Base-by-base conservation (phyloP, 352 stramenopile species). In the Pythium dissimile region DNA sequence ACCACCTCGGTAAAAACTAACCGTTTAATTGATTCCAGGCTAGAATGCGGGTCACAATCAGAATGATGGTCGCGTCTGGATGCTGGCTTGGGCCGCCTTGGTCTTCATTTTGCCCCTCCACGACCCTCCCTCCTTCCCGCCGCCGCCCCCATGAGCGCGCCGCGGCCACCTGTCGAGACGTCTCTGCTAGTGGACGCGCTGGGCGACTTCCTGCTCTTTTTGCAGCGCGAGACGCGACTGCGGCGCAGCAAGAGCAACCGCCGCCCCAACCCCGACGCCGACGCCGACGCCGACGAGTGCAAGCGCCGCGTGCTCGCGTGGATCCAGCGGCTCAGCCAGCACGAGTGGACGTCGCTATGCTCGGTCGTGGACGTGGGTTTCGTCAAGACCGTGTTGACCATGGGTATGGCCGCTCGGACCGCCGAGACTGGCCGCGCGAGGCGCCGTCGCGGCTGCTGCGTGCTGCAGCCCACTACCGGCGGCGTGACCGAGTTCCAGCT, bases 301-400 rank as follows among this genome's bases (percentile, higher is more conserved):
- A 83, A 78, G 52, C 59, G 53, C 16, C 46, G 57, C 18, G 50
- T 89, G 13, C 54, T 87, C 34, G 63, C 64, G 51, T 92, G 84
- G 82, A 47, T 94, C 9, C 66, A 50, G 12, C 47, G 52, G 8
- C 52, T 89, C 5, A 69, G 52, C 3, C 38, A 71, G 0, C 50
- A 62, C 30, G 77, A 91, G 39, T 69, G 83, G 58, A 66, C 70
- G 46, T 90, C 84, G 41, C 58, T 94, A 26, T 80, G 70, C 49
- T 78, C 72, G 27, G 67, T 90, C 21, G 75, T 80, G 16, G 80
- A 94, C 41, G 71, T 62, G 6, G 64, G 71, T 6, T 92, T 94
- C 53, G 84, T 92, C 31, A 92, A 92, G 62, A 90, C 83, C 13
- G 54, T 92, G 46, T 64, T 94, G 58, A 69, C 74, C 41, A 92